Evolutionary conservation across 176 grass and related monocot genomes (phyloP), one percentile per base, ranked within the genome.

Genomic region (Triticum timopheevii): DNA sequence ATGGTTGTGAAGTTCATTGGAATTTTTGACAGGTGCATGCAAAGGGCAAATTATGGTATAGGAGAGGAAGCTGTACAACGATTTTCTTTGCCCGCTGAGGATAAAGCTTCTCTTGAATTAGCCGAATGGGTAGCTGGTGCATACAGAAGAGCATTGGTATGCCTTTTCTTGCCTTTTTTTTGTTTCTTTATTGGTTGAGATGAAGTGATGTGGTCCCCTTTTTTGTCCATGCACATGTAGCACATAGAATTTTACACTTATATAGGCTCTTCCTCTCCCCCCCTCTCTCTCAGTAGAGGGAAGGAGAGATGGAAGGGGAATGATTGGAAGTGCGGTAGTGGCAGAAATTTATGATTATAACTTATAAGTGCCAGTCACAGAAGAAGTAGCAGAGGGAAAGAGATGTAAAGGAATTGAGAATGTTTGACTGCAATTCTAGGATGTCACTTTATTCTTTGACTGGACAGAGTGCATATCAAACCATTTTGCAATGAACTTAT

Each of bases 1-100:
- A 90, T 85, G 56, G 33, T 82, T 70, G 16, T 74, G 86, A 49
- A 80, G 64, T 47, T 84, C 59, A 66, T 74, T 88, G 44, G 22
- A 82, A 84, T 90, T 80, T 25, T 89, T 90, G 77, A 23, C 86
- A 98, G 95, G 65, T 98, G 96, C 84, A 94, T 98, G 90, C 91
- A 94, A 94, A 92, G 88, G 88, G 90, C 88, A 77, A 95, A 98
- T 73, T 98, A 98, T 91, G 92, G 90, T 86, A 94, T 98, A 86
- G 96, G 92, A 70, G 91, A 94, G 83, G 96, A 98, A 88, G 94
- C 94, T 85, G 93, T 94, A 31, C 86, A 74, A n/a, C 89, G 96
- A 66, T 98, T 98, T 91, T 95, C 93, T 67, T 90, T 98, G 85
- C 83, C 91, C 63, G 86, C 91, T 56, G 96, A 98, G 88, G 96